Base-by-base conservation (phyloP, 2,329 filamentous ascomycete species). In the Microcera coccophila region DNA sequence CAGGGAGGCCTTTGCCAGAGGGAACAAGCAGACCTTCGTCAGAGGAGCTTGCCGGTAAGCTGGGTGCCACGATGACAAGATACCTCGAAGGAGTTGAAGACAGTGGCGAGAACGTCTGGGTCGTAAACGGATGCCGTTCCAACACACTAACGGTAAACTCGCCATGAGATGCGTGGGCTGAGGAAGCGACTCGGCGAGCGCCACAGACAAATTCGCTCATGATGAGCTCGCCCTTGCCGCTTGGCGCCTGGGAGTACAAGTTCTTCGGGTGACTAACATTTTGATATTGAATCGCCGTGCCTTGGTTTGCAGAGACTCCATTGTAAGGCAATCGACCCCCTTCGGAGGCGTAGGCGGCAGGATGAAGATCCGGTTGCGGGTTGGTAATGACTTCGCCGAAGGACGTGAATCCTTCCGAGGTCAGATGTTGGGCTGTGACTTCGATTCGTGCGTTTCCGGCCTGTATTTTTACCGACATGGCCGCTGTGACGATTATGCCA, bases 51-150 rank as follows among this genome's bases (percentile, higher is more conserved):
- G 76, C 62, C 10, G 79, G 72, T 8, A 89, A 67, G 11, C 81
- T 88, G 0, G 91, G 90, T 15, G 91, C 91, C 16, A 97, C 91
- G 51, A 97, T 80, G 48, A 97, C 86, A 19, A 98, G 77, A 63
- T 91, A 96, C 17, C 72, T 68, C 10, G 72, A 71, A 4, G 62
- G 57, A 10, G 64, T 54, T n/a, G 69, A 67, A 10, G 67, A 78
- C 38, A 96, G 71, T 0, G 93, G 93, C 33, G 87, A 77, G 65
- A 98, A 97, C 0, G 90, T 95, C 70, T 98, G 93, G 2, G 87
- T 87, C 2, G 93, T 97, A 67, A 83, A 97, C 0, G 93, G 91
- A 66, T 98, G 93, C 29, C 93, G 77, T 65, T 98, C 93, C 21
- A 97, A 78, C 44, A 95, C 79, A 16, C 69, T 67, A 41, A 96